A percentile compares a stretch with the other conserved stretches of the same genome.
These are phyloP conservation scores for Beauveria sp. DNA, from an alignment of 2,329 filamentous ascomycete genomes.

Conservation along the genomic window DNA sequence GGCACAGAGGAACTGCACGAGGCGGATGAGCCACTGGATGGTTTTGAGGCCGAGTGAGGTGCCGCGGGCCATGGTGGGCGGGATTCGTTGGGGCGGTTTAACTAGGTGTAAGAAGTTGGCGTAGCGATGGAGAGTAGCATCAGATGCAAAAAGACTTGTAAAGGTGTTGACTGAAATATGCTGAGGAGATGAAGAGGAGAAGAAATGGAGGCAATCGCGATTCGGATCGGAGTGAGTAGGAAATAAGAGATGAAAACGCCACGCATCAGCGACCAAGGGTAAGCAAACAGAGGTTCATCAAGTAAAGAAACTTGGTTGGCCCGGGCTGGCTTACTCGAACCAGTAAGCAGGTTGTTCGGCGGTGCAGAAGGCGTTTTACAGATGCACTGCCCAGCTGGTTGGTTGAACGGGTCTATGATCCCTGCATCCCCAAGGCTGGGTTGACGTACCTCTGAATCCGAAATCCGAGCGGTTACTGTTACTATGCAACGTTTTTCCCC, in stretches of 20 bases:
- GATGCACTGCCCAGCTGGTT: neutral
- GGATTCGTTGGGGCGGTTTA: neutral
- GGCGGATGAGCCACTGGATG: conserved; percentile 63
- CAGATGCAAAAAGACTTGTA: neutral
- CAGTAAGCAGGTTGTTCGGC: conserved; percentile 1
- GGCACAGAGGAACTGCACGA: conserved; percentile 64
- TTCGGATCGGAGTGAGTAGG: neutral
- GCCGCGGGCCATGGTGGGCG: conserved; percentile 1
- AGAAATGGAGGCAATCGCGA: neutral
- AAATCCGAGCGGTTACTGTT: neutral
- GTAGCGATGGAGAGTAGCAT: neutral
- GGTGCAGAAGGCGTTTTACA: neutral
- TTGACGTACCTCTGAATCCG: neutral
- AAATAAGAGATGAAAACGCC: neutral
- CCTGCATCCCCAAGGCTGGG: neutral
- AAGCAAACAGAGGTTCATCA: neutral
- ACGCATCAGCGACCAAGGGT: neutral
- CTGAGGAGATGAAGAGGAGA: neutral
- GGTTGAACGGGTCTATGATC: neutral
- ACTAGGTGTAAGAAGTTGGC: too few species aligned
- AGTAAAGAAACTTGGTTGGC: neutral
- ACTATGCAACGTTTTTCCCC: neutral
- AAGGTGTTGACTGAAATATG: neutral
- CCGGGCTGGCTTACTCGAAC: neutral
- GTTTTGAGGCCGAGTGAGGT: conserved; percentile 53